These are phyloP conservation scores for Aplosporella prunicola DNA, from an alignment of 2,329 filamentous ascomycete genomes.

Conservation along the genomic window DNA sequence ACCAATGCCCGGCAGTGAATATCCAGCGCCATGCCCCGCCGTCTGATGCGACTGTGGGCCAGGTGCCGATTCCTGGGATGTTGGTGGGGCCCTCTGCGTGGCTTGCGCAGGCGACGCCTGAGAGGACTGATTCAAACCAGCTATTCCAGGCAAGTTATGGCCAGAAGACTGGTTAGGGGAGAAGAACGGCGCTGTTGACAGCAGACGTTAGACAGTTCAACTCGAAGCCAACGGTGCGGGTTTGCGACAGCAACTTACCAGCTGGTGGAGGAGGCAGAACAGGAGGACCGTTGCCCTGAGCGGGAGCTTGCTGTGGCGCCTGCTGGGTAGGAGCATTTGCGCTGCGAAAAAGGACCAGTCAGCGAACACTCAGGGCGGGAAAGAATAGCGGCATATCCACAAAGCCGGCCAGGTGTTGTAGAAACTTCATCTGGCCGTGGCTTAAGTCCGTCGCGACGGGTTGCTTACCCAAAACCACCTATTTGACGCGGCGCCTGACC, in stretches of 20 bases:
- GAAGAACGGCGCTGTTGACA: constrained; percentile 28
- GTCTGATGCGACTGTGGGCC: constrained; percentile 23
- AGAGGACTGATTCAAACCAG: constrained; percentile 35
- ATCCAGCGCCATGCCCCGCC: constrained; percentile 29
- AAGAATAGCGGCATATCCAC: no score
- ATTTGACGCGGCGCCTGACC: constrained; percentile 25
- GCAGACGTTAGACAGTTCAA: neutral
- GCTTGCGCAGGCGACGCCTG: constrained; percentile 32
- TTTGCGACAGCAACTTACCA: neutral
- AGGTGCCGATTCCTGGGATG: constrained; percentile 23
- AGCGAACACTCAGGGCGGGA: neutral
- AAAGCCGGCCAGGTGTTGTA: neutral
- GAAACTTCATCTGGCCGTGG: neutral
- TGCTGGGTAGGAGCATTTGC: constrained; percentile 24
- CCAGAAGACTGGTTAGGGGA: constrained; percentile 30
- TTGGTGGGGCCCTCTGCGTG: constrained; percentile 26
- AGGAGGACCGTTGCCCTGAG: constrained; percentile 25
- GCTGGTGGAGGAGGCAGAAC: constrained; percentile 28
- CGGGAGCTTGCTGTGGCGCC: constrained; percentile 25
- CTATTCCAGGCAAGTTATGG: constrained; percentile 36
- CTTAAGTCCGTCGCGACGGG: constrained; percentile 1
- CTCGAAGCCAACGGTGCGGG: no score
- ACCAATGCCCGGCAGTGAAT: constrained; percentile 36
- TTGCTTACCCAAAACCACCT: constrained; percentile 25
- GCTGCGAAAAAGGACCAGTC: constrained; percentile 13